phyloP scores from a whole-genome alignment of 495 filamentous ascomycete genomes.

The Xylaria acuta region DNA sequence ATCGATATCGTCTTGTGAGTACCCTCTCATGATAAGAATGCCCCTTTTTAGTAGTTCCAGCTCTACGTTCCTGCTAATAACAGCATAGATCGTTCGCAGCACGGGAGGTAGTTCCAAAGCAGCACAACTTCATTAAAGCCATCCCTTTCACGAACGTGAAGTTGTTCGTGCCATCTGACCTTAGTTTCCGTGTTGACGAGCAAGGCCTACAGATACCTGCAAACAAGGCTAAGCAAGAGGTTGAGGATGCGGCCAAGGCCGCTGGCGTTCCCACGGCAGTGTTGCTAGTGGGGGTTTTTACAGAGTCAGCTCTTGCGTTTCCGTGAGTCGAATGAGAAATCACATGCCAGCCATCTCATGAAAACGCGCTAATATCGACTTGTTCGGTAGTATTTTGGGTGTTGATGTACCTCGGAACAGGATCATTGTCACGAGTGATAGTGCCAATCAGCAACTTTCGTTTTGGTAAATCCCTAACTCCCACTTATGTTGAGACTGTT shows the following conservation, averaged over 20 bases:
- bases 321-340: conserved; percentile 22
- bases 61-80: not conserved
- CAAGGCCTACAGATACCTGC: conserved; percentile 28
- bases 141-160: conserved; percentile 34
- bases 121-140: conserved; percentile 35
- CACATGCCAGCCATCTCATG: not conserved
- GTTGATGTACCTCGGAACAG: conserved; percentile 33
- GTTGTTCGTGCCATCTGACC: conserved; percentile 37
- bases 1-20: conserved; percentile 37
- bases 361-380: not conserved
- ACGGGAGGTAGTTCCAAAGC: conserved; percentile 28
- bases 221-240: conserved; percentile 32
- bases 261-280: conserved; percentile 31
- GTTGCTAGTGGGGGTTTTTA: conserved; percentile 30
- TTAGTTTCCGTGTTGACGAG: conserved; percentile 30
- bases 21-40: not conserved
- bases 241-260: conserved; percentile 33
- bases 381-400: conserved; percentile 30
- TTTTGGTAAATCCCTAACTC: conserved; percentile 28
- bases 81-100: conserved; percentile 32
- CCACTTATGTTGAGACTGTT: not conserved
- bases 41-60: not conserved
- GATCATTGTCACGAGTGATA: conserved; percentile 35
- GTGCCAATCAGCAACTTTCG: conserved; percentile 31
- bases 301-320: conserved; percentile 32